Conservation (phyloP, 2,329 filamentous ascomycete genomes). For the Aspergillus hortae region DNA sequence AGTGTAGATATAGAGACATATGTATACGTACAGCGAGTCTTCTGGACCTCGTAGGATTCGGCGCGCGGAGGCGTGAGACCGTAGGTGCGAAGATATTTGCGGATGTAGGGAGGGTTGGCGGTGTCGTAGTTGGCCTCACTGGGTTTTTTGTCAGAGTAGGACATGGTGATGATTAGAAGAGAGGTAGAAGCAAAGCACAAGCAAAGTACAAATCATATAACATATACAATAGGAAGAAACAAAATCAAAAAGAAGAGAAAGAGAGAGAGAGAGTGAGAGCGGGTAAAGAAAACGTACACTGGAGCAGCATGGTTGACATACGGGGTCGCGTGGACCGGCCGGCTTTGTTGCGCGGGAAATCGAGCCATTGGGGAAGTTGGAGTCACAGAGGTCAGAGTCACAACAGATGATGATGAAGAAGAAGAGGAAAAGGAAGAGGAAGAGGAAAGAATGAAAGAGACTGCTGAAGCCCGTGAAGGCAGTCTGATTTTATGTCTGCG, state of each 20-base stretch:
- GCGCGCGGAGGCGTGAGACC: slow-evolving; percentile 48
- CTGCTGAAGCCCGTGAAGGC: slow-evolving; percentile 12
- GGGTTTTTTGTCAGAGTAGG: slow-evolving; percentile 8
- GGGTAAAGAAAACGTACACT: slow-evolving; percentile 24
- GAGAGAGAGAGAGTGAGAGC: not conserved
- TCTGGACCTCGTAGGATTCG: slow-evolving; percentile 48
- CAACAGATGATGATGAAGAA: not conserved
- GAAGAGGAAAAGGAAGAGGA: slow-evolving; percentile 9
- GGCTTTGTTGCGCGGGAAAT: slow-evolving; percentile 33
- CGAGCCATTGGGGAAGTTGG: slow-evolving; percentile 33
- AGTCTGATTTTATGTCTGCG: slow-evolving; percentile 32
- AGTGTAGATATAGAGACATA: too few relatives aligned
- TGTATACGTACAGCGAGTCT: slow-evolving; percentile 42
- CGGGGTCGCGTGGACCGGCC: slow-evolving; percentile 34
- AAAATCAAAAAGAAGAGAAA: not conserved
- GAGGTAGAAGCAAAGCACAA: not conserved
- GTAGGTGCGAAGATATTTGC: slow-evolving; percentile 51
- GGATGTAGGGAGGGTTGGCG: slow-evolving; percentile 47
- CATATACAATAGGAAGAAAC: not conserved
- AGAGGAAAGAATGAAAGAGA: slow-evolving; percentile 12
- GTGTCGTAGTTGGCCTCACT: slow-evolving; percentile 48
- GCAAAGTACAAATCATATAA: not conserved
- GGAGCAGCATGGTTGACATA: slow-evolving; percentile 30
- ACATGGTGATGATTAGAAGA: not conserved
- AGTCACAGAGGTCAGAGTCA: slow-evolving; percentile 17